Base-by-base conservation (phyloP, 345 rosid genomes). In the Dovyalis caffra region DNA sequence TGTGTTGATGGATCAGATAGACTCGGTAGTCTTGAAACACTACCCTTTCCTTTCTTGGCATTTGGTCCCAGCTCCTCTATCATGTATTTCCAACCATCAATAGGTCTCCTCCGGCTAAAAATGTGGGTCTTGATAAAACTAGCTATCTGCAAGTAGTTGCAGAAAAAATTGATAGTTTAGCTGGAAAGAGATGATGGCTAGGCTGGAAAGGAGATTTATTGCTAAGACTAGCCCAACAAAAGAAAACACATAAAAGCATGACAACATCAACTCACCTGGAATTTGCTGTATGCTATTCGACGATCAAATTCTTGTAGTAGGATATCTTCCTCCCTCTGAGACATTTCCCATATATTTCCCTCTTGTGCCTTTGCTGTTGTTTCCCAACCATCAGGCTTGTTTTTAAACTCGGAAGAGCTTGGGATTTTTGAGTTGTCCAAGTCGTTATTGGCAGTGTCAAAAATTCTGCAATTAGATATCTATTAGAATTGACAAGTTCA, bases 321-420 rank as follows among this genome's bases (percentile, higher is more conserved):
- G 83, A 93, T 91, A 74, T 95, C 97, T 82, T 93, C 99, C 78
- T 95, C 98, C 78, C 99, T 90, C 82, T 93, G 97, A 72, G 98
- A 86, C 98, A 95, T 91, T 65, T 93, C 98, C 99, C 98, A 95
- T 51, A 91, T 77, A 70, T 87, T 93, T 26, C 94, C 98, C 67
- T 93, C 99, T 76, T 87, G 92, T 29, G 84, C 87, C 80, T 88
- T 93, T 21, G 94, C 78, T 8, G 90, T 87, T 75, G 98, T 87
- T 87, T 95, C 97, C 99, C 99, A 95, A 25, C 99, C 98, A 80
- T 90, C 98, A 16, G 99, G 97, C 84, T 93, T 95, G 81, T 85
- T 90, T 76, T 93, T 89, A 70, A 90, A 75, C 81, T 89, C 95
- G 2, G 90, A 80, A 34, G 92, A 79, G 86, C 87, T 85, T 14